A percentile compares a stretch with the other conserved stretches of the same genome.
These are phyloP conservation scores for Rubroshorea leprosula DNA, from an alignment of 345 rosid species.

Conservation along the genomic window DNA sequence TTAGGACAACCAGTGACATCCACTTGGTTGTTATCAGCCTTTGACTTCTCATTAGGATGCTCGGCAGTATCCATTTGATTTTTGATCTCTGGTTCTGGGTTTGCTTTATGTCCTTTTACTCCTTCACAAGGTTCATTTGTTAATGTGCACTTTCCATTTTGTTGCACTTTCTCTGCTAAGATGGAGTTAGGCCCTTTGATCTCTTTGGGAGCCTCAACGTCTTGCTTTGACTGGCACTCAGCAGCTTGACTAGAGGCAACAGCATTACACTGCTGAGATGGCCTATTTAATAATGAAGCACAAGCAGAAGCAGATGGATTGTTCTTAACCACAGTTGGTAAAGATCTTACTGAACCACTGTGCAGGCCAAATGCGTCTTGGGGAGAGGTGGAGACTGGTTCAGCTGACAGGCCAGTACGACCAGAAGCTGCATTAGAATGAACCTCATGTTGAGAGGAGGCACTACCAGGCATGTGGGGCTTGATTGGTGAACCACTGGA, in stretches of 20 bases:
- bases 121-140: background rate
- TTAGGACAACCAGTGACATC: slow-evolving; percentile 21
- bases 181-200: slow-evolving; percentile 15
- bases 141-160: slow-evolving; percentile 18
- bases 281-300: slow-evolving; percentile 22
- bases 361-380: slow-evolving; percentile 22
- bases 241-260: slow-evolving; percentile 19
- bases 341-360: slow-evolving; percentile 29
- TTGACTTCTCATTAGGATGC: slow-evolving; percentile 20
- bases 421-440: slow-evolving; percentile 27
- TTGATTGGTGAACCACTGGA: slow-evolving; percentile 33
- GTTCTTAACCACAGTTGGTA: slow-evolving; percentile 22
- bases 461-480: slow-evolving; percentile 31
- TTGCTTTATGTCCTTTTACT: slow-evolving; percentile 19
- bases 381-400: slow-evolving; percentile 22
- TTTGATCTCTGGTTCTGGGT: slow-evolving; percentile 21
- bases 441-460: slow-evolving; percentile 31
- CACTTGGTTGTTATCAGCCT: slow-evolving; percentile 14
- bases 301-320: slow-evolving; percentile 23
- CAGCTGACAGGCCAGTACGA: slow-evolving; percentile 23
- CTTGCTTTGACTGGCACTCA: slow-evolving; percentile 27
- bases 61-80: slow-evolving; percentile 15
- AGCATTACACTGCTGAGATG: slow-evolving; percentile 25
- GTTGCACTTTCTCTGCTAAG: slow-evolving; percentile 24
- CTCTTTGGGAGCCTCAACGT: slow-evolving; percentile 17